Base-by-base conservation (phyloP, 306 rosid genomes). In the Ormosia emarginata region DNA sequence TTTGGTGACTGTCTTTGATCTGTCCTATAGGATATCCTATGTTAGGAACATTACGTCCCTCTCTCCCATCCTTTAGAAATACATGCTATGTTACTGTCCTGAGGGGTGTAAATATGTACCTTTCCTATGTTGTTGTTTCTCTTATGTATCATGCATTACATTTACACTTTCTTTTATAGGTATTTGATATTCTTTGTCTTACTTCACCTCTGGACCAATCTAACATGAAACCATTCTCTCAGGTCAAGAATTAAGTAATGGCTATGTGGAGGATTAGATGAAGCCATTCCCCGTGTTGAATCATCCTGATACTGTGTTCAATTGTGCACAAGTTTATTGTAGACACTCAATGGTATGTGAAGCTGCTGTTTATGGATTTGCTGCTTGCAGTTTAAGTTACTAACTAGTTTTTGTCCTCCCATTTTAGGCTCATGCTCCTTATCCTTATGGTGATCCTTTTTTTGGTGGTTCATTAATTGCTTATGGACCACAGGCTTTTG, bases 401-500 rank as follows among this genome's bases (percentile, higher is more conserved):
- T 71, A 30, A 84, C 88, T 53, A 43, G 53, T 44, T 62, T 37
- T 3, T 46, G 6, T 80, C 67, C 67, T 80, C 69, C 18, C 15
- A 58, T 80, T 86, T 64, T 81, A 94, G 98, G 90, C 88, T 65
- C 89, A 43, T 5, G 79, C 84, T 61, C 82, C 91, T 1, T 88
- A 85, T 83, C 89, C 94, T 8, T 92, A 85, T 62, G 74, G 52
- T 11, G 94, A 92, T 77, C 97, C 94, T 74, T 87, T 49, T 82
- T 89, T 49, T 30, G 70, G 87, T 8, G 88, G 91, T 66, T 74
- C 92, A 39, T 39, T 80, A 69, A 47, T 82, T 83, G 84, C 88
- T 2, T 90, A 84, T 74, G 94, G 94, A 55, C 90, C 91, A 8
- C 92, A 85, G 36, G 83, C 85, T 78, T 69, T 80, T 71, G 98